These are phyloP conservation scores for Fusarium goolgardi DNA, from an alignment of 2,329 filamentous ascomycete genomes.

Conservation along the genomic window DNA sequence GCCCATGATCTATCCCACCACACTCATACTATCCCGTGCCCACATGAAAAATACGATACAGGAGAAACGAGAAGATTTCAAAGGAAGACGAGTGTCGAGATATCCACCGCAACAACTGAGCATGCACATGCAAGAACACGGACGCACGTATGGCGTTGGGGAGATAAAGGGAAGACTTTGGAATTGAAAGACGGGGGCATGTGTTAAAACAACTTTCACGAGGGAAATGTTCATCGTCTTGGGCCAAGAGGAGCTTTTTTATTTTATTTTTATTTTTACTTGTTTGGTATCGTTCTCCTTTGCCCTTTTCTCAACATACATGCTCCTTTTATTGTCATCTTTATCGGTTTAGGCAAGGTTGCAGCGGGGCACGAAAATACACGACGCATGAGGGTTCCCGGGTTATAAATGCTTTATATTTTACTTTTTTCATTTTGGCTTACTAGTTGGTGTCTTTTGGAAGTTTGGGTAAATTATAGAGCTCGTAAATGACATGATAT, in stretches of 20 bases:
- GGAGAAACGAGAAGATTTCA: slow-evolving; percentile 27
- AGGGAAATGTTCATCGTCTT: slow-evolving; percentile 14
- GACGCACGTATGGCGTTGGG: slow-evolving; percentile 49
- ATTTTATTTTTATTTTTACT: slow-evolving; percentile 1
- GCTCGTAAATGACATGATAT: slow-evolving; percentile 13
- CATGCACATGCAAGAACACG: slow-evolving; percentile 36
- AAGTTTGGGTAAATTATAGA: slow-evolving; percentile 24
- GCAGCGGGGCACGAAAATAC: slow-evolving; percentile 45
- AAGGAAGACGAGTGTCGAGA: slow-evolving; percentile 17
- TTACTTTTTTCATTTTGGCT: slow-evolving; percentile 2
- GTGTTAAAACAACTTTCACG: slow-evolving; percentile 9
- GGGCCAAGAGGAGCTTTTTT: slow-evolving; percentile 25
- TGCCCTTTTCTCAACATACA: slow-evolving; percentile 34
- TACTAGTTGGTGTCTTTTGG: background rate
- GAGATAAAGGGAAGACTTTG: slow-evolving; percentile 41
- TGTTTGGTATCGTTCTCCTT: slow-evolving; percentile 9
- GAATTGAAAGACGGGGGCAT: slow-evolving; percentile 22
- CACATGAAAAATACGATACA: slow-evolving; percentile 33
- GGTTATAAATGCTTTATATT: slow-evolving; percentile 10
- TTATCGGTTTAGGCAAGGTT: slow-evolving; percentile 31
- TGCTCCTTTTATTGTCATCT: slow-evolving; percentile 22
- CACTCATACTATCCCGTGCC: slow-evolving; percentile 29
- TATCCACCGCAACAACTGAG: slow-evolving; percentile 22
- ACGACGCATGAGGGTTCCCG: slow-evolving; percentile 37
- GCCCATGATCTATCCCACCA: slow-evolving; percentile 37